Evolutionary conservation across 371 early-diverging fungal genomes (phyloP).

Genomic region (Syncephalis fuscata): DNA sequence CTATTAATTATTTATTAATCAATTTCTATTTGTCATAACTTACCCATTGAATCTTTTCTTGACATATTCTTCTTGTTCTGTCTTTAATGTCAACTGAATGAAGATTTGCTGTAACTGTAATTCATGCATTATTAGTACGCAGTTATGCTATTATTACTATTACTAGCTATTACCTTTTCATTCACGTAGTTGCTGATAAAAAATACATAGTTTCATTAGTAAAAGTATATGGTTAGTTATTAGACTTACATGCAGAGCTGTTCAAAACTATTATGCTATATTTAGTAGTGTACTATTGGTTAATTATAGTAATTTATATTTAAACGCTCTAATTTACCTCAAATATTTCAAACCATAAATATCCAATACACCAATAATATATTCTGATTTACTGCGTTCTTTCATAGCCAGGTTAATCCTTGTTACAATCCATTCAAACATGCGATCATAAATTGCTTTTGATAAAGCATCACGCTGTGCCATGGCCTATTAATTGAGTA

Average conservation of each 20-base stretch:
- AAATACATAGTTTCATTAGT: no score
- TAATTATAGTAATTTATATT: no score
- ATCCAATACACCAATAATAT: conserved; percentile 89
- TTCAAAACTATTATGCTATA: conserved; percentile 90
- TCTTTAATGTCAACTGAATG: conserved; percentile 93
- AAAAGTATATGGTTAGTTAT: no score
- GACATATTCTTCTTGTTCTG: conserved; percentile 97
- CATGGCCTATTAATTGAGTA: conserved; percentile 30
- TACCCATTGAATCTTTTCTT: conserved; percentile 92
- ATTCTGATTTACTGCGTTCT: conserved; percentile 36
- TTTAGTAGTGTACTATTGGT: no score
- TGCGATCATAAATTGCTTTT: conserved; percentile 61
- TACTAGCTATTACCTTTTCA: conserved; percentile 48
- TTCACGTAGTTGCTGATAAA: conserved; percentile 86
- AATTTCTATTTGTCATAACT: no score
- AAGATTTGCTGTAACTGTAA: conserved; percentile 99
- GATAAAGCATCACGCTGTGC: conserved; percentile 76
- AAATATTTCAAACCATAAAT: conserved; percentile 93
- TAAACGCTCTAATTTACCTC: conserved; percentile 24
- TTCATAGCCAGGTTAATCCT: conserved; percentile 65
- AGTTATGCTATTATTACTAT: no score
- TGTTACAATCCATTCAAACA: conserved; percentile 84
- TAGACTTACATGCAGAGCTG: conserved; percentile 82
- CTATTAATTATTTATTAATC: no score
- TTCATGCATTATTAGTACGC: no score